phyloP scores from a whole-genome alignment of 257 asterid genomes.

The Nicotiana knightiana region DNA sequence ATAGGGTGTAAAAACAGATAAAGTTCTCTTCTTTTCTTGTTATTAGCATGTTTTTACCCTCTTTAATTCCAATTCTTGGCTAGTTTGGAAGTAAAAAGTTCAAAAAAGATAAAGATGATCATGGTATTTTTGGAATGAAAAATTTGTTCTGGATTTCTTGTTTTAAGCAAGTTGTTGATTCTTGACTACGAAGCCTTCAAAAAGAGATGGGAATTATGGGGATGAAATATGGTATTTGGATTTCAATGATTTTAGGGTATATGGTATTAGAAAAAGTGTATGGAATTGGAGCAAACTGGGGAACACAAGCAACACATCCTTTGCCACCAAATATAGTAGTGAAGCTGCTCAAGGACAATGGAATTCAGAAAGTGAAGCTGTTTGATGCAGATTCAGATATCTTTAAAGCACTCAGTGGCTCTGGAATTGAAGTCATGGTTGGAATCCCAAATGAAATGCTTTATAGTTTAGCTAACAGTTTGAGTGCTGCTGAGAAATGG shows the following conservation, averaged over 20 bases:
- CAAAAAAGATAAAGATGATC: not conserved
- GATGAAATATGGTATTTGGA: slow-evolving; percentile 17
- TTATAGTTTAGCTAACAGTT: slow-evolving; percentile 42
- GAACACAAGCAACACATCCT: slow-evolving; percentile 76
- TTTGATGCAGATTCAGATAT: slow-evolving; percentile 72
- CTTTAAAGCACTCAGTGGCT: slow-evolving; percentile 61
- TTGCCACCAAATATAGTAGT: slow-evolving; percentile 57
- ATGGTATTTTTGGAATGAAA: not conserved
- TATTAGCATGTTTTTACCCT: not conserved
- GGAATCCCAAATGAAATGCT: slow-evolving; percentile 94
- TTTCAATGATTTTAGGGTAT: slow-evolving; percentile 16
- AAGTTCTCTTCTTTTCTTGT: not conserved
- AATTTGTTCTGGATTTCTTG: not conserved
- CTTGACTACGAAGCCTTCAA: not conserved
- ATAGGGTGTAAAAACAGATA: not conserved
- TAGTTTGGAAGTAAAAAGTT: too few species aligned
- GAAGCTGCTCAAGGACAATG: slow-evolving; percentile 71
- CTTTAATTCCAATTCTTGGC: not conserved
- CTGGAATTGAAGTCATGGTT: slow-evolving; percentile 90
- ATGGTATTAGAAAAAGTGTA: slow-evolving; percentile 29
- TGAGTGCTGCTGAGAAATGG: slow-evolving; percentile 86
- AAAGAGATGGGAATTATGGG: slow-evolving; percentile 30
- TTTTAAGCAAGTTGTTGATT: not conserved
- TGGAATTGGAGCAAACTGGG: slow-evolving; percentile 93
- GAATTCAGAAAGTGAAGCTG: slow-evolving; percentile 75